Conservation (phyloP, 1,284 basidiomycete species). For the Moniliella sp. region DNA sequence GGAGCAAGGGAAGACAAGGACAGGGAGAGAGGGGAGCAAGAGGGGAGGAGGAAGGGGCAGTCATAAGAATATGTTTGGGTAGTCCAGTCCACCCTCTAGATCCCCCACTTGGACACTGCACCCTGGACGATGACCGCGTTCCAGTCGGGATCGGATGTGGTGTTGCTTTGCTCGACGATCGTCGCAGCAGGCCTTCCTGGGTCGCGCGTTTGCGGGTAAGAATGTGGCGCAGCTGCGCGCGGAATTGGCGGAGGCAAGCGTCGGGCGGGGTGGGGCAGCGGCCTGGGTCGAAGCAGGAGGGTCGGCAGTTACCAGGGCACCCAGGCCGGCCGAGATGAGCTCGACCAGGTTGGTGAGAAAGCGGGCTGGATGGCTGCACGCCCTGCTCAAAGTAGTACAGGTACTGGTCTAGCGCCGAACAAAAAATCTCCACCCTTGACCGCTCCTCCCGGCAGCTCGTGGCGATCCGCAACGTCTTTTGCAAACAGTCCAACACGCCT, state of each 20-base stretch:
- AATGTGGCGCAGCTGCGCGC: constrained; percentile 66
- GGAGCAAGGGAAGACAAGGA: no score
- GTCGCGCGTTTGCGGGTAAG: constrained; percentile 46
- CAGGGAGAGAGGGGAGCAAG: no score
- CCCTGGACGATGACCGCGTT: no score
- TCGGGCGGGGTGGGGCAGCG: constrained; percentile 59
- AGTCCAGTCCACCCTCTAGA: no score
- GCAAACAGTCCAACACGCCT: constrained; percentile 28
- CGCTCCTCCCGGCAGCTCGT: constrained; percentile 30
- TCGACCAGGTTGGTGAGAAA: constrained; percentile 29
- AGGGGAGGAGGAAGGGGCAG: no score
- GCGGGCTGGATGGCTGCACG: constrained; percentile 21
- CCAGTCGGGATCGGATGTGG: no score
- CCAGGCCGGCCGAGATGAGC: constrained; percentile 22
- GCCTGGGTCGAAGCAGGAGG: constrained; percentile 1
- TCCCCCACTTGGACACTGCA: no score
- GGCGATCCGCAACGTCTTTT: constrained; percentile 29
- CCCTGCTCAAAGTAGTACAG: constrained; percentile 28
- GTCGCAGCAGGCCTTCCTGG: constrained; percentile 3
- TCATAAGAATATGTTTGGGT: no score
- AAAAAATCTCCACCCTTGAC: constrained; percentile 26
- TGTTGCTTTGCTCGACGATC: no score
- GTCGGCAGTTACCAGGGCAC: no score
- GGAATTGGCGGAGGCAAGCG: constrained; percentile 74
- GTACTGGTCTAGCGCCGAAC: constrained; percentile 27